Evolutionary conservation across 164 flowering plant genomes (phyloP).

Genomic region (Piper longum): DNA sequence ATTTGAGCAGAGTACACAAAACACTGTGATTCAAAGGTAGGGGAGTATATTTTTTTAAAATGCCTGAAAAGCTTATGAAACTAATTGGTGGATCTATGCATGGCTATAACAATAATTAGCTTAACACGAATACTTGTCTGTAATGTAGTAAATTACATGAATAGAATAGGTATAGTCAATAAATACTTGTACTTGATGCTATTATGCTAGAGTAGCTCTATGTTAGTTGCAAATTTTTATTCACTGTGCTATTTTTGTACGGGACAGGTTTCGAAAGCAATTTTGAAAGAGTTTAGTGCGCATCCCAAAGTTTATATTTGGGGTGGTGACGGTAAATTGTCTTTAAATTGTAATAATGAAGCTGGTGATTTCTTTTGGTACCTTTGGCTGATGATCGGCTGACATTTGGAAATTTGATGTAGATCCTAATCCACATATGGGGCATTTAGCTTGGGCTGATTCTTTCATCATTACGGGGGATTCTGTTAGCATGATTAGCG

Average conservation of each 20-base stretch:
- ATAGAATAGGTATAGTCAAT: not conserved
- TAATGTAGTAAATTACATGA: too few species aligned
- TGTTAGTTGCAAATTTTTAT: not conserved
- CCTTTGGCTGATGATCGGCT: not conserved
- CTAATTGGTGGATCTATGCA: too few species aligned
- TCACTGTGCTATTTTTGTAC: constrained; percentile 3
- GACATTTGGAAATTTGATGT: constrained; percentile 3
- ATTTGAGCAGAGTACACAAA: too few species aligned
- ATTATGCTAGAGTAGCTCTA: not conserved
- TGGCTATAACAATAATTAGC: too few species aligned
- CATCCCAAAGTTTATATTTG: constrained; percentile 81
- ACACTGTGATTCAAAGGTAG: too few species aligned
- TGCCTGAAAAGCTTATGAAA: too few species aligned
- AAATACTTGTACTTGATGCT: not conserved
- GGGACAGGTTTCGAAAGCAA: constrained; percentile 44
- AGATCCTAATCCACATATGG: constrained; percentile 93
- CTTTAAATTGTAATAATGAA: not conserved
- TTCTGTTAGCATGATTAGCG: constrained; percentile 93
- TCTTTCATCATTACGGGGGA: constrained; percentile 93
- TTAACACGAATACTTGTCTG: too few species aligned
- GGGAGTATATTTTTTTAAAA: too few species aligned
- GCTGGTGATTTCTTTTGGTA: not conserved
- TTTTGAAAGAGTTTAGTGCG: constrained; percentile 43
- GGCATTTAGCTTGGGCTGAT: constrained; percentile 97
- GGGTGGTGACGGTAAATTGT: constrained; percentile 67